A percentile compares a stretch with the other conserved stretches of the same genome.
These are phyloP conservation scores for Nakaseomyces delphensis DNA, from an alignment of 1,139 yeast species.

Conservation along the genomic window DNA sequence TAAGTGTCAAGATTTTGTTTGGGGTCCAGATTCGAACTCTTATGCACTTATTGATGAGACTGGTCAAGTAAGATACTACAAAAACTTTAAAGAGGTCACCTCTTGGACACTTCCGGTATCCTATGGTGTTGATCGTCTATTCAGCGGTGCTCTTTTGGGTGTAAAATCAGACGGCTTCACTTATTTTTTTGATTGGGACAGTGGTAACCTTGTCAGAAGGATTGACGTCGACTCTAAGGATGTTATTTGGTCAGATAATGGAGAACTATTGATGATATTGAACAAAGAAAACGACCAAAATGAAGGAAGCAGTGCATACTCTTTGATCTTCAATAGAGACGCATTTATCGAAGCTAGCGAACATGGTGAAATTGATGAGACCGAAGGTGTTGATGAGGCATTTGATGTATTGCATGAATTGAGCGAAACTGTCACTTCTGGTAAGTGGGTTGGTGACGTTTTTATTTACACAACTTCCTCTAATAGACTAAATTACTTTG, in stretches of 20 bases:
- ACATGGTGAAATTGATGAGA: slow-evolving; percentile 53
- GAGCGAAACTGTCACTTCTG: slow-evolving; percentile 73
- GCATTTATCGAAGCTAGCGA: slow-evolving; percentile 56
- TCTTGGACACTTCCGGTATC: slow-evolving; percentile 55
- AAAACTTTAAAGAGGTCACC: slow-evolving; percentile 74
- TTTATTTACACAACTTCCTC: slow-evolving; percentile 81
- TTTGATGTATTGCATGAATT: slow-evolving; percentile 81
- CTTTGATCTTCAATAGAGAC: slow-evolving; percentile 64
- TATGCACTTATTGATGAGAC: slow-evolving; percentile 75
- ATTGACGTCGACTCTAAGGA: slow-evolving; percentile 74
- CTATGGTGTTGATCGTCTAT: slow-evolving; percentile 71
- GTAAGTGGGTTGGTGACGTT: slow-evolving; percentile 96
- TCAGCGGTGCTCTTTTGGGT: slow-evolving; percentile 80
- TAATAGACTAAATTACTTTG: slow-evolving; percentile 85
- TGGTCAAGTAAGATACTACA: slow-evolving; percentile 59
- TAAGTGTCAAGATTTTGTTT: slow-evolving; percentile 79
- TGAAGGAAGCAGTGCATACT: slow-evolving; percentile 59
- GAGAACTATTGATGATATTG: slow-evolving; percentile 74
- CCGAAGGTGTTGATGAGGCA: slow-evolving; percentile 80
- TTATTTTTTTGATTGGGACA: slow-evolving; percentile 89
- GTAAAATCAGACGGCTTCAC: slow-evolving; percentile 70
- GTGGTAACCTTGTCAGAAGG: slow-evolving; percentile 73
- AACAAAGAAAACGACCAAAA: slow-evolving; percentile 36
- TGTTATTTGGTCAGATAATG: slow-evolving; percentile 88
- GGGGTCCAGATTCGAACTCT: slow-evolving; percentile 87